Conservation (phyloP, 331 rosid species). For the Rosa hybrid region DNA sequence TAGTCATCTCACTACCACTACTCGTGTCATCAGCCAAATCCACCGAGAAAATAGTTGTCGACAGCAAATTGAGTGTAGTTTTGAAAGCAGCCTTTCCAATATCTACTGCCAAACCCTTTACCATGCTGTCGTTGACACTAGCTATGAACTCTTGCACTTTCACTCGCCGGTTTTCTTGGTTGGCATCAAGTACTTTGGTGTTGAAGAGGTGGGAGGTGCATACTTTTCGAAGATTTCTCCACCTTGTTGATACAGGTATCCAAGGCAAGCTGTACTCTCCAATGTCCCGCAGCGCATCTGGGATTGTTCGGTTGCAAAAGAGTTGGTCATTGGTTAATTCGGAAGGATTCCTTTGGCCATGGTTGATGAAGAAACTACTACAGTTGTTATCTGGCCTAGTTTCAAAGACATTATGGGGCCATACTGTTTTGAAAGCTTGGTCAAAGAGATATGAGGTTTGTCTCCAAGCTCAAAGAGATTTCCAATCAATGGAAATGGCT, state of each 20-base stretch:
- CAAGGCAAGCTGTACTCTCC: not conserved
- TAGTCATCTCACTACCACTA: not conserved
- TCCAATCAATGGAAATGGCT: slow-evolving; percentile 38
- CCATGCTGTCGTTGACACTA: slow-evolving; percentile 7
- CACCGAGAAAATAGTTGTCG: slow-evolving; percentile 14
- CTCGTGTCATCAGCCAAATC: slow-evolving; percentile 12
- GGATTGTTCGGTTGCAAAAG: slow-evolving; percentile 23
- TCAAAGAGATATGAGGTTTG: slow-evolving; percentile 47
- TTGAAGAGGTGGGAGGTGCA: slow-evolving; percentile 1
- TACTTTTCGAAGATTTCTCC: not conserved
- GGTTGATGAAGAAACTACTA: slow-evolving; percentile 45
- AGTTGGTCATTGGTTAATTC: slow-evolving; percentile 43
- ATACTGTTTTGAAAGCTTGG: slow-evolving; percentile 32
- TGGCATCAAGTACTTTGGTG: slow-evolving; percentile 30
- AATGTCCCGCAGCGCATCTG: not conserved
- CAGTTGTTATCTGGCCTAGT: slow-evolving; percentile 30
- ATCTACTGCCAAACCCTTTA: not conserved
- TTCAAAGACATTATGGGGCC: slow-evolving; percentile 34
- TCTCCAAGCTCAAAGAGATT: slow-evolving; percentile 34
- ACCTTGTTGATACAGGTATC: not conserved
- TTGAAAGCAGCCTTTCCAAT: slow-evolving; percentile 10
- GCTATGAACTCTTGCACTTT: slow-evolving; percentile 41
- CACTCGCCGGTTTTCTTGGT: slow-evolving; percentile 14
- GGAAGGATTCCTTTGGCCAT: slow-evolving; percentile 43
- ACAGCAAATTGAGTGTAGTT: slow-evolving; percentile 8